Evolutionary conservation across 305 asterid species (phyloP), one percentile per base, ranked within the genome.

Genomic region (Petunia hybrid): DNA sequence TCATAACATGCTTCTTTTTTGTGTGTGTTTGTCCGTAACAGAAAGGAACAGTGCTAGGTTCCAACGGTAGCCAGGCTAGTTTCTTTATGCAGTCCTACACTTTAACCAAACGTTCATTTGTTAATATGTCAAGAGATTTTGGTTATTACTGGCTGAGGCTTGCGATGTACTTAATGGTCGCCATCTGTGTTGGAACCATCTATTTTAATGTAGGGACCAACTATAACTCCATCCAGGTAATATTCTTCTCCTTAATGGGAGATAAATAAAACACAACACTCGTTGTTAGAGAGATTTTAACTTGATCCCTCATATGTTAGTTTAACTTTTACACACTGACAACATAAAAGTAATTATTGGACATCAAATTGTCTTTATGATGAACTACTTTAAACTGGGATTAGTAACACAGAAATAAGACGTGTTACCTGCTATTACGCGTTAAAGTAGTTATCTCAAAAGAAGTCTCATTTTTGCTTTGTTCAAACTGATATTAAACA

Each of bases 61-160:
- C 98, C 45, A 97, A 98, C 39, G 99, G 99, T 69, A 96, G 98
- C 80, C 99, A 92, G 77, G 98, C 99, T 79, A 96, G 98, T 89
- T 94, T 94, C 91, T 79, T 91, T 38, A 96, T 93, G 99, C 99
- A 96, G 87, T 88, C 98, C 6, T 84, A 88, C 76, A 96, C 96
- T 16, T 87, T 96, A 76, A 96, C 99, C 8, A 90, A 90, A 75
- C 98, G 99, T 40, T 96, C 99, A 1, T 96, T 92, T 74, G 86
- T 96, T 71, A 96, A 96, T 61, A 96, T 96, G 99, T 96, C 99
- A 4, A 90, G 99, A 88, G 99, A 96, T 91, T 96, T 96, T 77
- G 99, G 99, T 6, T 96, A 96, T 69, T 96, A 96, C 91, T 96
- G 99, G 99, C 87, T 96, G 84, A 89, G 99, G 92, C 98, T 96